phyloP scores from a whole-genome alignment of 345 rosid genomes.

The Stellera chamaejasme region DNA sequence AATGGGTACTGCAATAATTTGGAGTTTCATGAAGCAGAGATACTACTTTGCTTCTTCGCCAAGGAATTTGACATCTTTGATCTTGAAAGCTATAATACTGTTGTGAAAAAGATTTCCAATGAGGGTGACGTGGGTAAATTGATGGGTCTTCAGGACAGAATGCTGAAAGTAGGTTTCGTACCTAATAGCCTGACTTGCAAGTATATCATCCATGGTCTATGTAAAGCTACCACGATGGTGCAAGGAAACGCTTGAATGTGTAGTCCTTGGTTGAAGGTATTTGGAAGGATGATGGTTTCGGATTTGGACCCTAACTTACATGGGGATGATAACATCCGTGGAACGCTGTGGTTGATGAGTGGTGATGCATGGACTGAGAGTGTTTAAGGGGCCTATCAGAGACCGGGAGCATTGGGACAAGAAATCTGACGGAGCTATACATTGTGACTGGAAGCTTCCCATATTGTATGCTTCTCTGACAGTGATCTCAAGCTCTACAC shows the following conservation, averaged over 20 bases:
- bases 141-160: slow-evolving; percentile 54
- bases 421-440: too few relatives aligned
- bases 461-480: too few relatives aligned
- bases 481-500: too few relatives aligned
- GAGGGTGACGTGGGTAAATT: slow-evolving; percentile 34
- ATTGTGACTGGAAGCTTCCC: too few relatives aligned
- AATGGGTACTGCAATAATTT: slow-evolving; percentile 43
- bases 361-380: too few relatives aligned
- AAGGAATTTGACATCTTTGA: slow-evolving; percentile 45
- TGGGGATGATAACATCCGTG: too few relatives aligned
- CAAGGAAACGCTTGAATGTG: too few relatives aligned
- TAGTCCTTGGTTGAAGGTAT: slow-evolving; percentile 7
- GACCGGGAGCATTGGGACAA: too few relatives aligned
- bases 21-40: slow-evolving; percentile 54
- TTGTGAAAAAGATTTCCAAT: slow-evolving; percentile 33
- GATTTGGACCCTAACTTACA: too few relatives aligned
- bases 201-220: slow-evolving; percentile 40
- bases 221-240: slow-evolving; percentile 12
- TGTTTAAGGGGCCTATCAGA: too few relatives aligned
- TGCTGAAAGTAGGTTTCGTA: slow-evolving; percentile 59
- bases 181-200: slow-evolving; percentile 51
- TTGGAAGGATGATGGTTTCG: slow-evolving; percentile 8
- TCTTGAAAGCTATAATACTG: slow-evolving; percentile 45
- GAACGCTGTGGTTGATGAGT: too few relatives aligned
- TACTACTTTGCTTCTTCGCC: slow-evolving; percentile 41